Conservation (phyloP, 2,329 filamentous ascomycete genomes). For the Ceratocystis eucalypticola region DNA sequence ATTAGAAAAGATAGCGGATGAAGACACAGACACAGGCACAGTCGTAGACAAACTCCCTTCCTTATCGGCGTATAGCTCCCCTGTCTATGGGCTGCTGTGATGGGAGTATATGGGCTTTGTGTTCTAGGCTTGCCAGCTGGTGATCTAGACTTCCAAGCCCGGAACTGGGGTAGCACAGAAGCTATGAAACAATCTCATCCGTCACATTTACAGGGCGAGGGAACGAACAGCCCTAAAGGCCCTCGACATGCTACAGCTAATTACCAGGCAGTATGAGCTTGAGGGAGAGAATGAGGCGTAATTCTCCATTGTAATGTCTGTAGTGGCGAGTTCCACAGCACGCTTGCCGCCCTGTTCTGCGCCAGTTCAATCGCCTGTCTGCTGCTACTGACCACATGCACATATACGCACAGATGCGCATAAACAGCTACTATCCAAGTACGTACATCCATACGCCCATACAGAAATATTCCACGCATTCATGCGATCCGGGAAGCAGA, state of each 20-base stretch:
- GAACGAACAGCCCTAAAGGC: neutral
- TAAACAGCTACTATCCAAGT: too few relatives aligned
- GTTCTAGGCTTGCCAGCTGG: neutral
- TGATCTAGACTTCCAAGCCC: neutral
- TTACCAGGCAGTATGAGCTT: neutral
- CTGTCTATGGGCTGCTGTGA: too few relatives aligned
- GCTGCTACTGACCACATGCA: too few relatives aligned
- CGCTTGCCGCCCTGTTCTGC: neutral
- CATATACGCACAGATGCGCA: too few relatives aligned
- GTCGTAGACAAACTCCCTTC: too few relatives aligned
- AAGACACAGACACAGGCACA: neutral
- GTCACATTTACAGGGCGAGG: neutral
- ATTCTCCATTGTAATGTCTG: neutral
- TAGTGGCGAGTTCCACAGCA: neutral
- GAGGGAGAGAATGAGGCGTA: neutral
- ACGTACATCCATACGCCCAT: neutral
- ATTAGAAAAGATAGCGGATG: neutral
- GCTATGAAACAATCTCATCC: neutral
- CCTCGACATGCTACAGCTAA: neutral
- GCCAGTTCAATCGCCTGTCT: too few relatives aligned
- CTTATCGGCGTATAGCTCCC: too few relatives aligned
- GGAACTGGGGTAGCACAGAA: conserved; percentile 1
- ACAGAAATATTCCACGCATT: neutral
- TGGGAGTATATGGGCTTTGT: neutral
- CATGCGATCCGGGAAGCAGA: neutral